Conservation (phyloP, 306 rosid species). For the Cicer pinnatifidum region DNA sequence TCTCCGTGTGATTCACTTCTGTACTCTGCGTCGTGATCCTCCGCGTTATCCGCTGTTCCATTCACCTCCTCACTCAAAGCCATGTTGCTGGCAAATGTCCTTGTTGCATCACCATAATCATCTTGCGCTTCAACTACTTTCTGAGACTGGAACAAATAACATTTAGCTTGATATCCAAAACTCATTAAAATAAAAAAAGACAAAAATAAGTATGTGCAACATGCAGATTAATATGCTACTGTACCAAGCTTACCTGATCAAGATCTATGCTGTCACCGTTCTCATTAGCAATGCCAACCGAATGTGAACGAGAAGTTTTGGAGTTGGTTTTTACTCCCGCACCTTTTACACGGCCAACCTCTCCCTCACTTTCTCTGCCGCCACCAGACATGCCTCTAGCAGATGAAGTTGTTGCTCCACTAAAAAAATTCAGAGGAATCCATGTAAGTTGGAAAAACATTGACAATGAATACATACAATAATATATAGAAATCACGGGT, state of each 20-base stretch:
- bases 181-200: neutral
- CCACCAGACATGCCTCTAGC: slow-evolving; percentile 50
- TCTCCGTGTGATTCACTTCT: slow-evolving; percentile 65
- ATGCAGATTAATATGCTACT: slow-evolving; percentile 24
- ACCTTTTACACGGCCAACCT: slow-evolving; percentile 51
- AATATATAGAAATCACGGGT: neutral
- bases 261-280: slow-evolving; percentile 64
- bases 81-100: slow-evolving; percentile 41
- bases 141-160: slow-evolving; percentile 55
- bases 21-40: slow-evolving; percentile 52
- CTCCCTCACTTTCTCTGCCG: slow-evolving; percentile 61
- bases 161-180: neutral
- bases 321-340: slow-evolving; percentile 50
- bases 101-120: slow-evolving; percentile 49
- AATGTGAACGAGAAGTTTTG: slow-evolving; percentile 59
- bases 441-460: slow-evolving; percentile 37
- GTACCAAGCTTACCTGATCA: slow-evolving; percentile 60
- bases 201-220: neutral
- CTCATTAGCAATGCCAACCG: slow-evolving; percentile 68
- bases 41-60: slow-evolving; percentile 59
- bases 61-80: slow-evolving; percentile 91
- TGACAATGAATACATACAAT: neutral
- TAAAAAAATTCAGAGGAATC: slow-evolving; percentile 44
- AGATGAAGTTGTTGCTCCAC: slow-evolving; percentile 61
- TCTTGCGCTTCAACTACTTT: slow-evolving; percentile 52